These are phyloP conservation scores for Begonia masoniana DNA, from an alignment of 306 rosid species.

Conservation along the genomic window DNA sequence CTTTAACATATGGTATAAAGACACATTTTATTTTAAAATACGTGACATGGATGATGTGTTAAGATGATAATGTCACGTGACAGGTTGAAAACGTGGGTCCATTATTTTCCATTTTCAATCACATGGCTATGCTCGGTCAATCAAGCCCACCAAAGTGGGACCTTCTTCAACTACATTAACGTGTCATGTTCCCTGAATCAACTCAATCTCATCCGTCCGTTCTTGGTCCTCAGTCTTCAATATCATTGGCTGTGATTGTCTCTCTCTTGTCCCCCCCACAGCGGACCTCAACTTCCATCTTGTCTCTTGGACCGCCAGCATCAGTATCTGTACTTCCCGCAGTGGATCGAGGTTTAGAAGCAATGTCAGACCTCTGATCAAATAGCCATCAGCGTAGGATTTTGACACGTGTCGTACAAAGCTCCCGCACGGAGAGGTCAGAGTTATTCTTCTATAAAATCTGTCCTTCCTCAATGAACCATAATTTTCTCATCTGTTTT, in stretches of 20 bases:
- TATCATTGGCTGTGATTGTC: conserved; percentile 25
- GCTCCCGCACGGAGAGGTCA: background rate
- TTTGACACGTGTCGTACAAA: background rate
- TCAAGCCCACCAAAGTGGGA: conserved; percentile 17
- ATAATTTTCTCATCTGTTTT: background rate
- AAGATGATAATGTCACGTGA: no score
- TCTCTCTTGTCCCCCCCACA: conserved; percentile 31
- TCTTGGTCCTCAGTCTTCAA: conserved; percentile 26
- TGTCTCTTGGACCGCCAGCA: conserved; percentile 28
- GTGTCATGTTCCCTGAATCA: conserved; percentile 28
- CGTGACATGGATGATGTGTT: no score
- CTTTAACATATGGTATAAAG: no score
- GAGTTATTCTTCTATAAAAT: background rate
- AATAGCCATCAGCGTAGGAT: background rate
- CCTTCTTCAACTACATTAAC: conserved; percentile 26
- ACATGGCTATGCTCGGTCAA: background rate
- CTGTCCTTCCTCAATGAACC: background rate
- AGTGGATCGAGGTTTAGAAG: conserved; percentile 1
- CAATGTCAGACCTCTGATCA: conserved; percentile 4
- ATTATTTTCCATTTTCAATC: background rate
- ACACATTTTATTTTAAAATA: no score
- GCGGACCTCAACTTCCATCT: conserved; percentile 12
- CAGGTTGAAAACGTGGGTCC: no score
- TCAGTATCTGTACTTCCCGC: conserved; percentile 17
- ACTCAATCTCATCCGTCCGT: conserved; percentile 30